Percentiles rank a stretch among this genome's conserved stretches.
Conservation (phyloP, 1,284 basidiomycete species). For the Tranzscheliella williamsii region DNA sequence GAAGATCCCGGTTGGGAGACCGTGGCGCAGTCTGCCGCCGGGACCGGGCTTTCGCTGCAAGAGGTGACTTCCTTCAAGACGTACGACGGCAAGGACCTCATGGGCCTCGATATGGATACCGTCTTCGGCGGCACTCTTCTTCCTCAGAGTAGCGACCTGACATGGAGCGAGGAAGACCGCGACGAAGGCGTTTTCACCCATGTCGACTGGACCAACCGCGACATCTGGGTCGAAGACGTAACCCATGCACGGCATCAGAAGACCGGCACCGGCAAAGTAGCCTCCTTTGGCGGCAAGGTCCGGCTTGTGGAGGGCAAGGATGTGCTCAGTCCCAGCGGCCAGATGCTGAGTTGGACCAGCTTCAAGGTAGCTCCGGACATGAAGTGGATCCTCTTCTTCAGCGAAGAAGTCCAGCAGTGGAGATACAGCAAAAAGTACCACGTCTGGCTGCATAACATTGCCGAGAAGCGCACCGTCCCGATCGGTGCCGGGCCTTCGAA, state of each 20-base stretch:
- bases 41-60: constrained; percentile 4
- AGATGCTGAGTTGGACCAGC: constrained; percentile 32
- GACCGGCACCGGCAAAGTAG: constrained; percentile 44
- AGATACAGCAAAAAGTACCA: constrained; percentile 83
- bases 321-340: constrained; percentile 30
- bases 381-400: constrained; percentile 42
- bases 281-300: constrained; percentile 40
- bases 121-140: constrained; percentile 41
- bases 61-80: constrained; percentile 23
- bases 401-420: constrained; percentile 74
- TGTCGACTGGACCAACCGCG: constrained; percentile 30
- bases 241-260: constrained; percentile 38
- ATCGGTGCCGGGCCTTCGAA: constrained; percentile 13
- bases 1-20: constrained; percentile 32
- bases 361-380: constrained; percentile 48
- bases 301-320: constrained; percentile 40
- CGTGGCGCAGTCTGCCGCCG: constrained; percentile 10
- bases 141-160: constrained; percentile 23
- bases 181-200: constrained; percentile 54
- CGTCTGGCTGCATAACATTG: constrained; percentile 79
- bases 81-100: constrained; percentile 13
- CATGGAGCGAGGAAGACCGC: constrained; percentile 40
- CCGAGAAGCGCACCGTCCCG: constrained; percentile 70
- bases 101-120: constrained; percentile 41
- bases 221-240: constrained; percentile 53